These are phyloP conservation scores for Vanrija pseudolonga DNA, from an alignment of 1,284 basidiomycete species.

Conservation along the genomic window DNA sequence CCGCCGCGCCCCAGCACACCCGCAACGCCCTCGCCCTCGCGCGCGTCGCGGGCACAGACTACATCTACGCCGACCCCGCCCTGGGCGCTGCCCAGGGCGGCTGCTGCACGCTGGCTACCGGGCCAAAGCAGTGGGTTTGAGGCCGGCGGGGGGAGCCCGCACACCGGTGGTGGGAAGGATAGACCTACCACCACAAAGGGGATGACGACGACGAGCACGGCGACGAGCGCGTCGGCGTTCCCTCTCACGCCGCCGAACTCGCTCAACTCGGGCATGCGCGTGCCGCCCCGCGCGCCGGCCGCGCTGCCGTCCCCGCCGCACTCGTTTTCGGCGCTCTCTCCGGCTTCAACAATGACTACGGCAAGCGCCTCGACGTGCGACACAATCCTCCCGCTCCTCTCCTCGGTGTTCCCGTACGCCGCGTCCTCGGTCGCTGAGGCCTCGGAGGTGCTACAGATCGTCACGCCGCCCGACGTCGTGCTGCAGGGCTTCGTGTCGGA, in stretches of 20 bases:
- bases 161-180: slow-evolving; percentile 1
- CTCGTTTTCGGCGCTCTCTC: neutral
- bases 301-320: neutral
- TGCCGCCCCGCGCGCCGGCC: slow-evolving; percentile 1
- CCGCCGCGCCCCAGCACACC: slow-evolving; percentile 21
- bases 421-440: slow-evolving; percentile 24
- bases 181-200: slow-evolving; percentile 1
- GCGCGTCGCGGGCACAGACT: slow-evolving; percentile 41
- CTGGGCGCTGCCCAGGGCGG: slow-evolving; percentile 16
- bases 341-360: too few relatives aligned
- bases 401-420: slow-evolving; percentile 41
- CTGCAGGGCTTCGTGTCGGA: slow-evolving; percentile 43
- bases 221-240: neutral
- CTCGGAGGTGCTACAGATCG: slow-evolving; percentile 41
- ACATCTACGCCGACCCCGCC: slow-evolving; percentile 30
- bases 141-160: slow-evolving; percentile 49
- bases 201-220: neutral
- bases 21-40: slow-evolving; percentile 43
- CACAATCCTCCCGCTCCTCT: slow-evolving; percentile 35
- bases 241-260: slow-evolving; percentile 5
- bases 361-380: too few relatives aligned
- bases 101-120: slow-evolving; percentile 39
- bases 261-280: neutral
- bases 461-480: slow-evolving; percentile 39
- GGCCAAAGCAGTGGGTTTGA: slow-evolving; percentile 50